Evolutionary conservation across 1,284 basidiomycete species (phyloP), one percentile per base, ranked within the genome.

Genomic region (Meira nashicola): DNA sequence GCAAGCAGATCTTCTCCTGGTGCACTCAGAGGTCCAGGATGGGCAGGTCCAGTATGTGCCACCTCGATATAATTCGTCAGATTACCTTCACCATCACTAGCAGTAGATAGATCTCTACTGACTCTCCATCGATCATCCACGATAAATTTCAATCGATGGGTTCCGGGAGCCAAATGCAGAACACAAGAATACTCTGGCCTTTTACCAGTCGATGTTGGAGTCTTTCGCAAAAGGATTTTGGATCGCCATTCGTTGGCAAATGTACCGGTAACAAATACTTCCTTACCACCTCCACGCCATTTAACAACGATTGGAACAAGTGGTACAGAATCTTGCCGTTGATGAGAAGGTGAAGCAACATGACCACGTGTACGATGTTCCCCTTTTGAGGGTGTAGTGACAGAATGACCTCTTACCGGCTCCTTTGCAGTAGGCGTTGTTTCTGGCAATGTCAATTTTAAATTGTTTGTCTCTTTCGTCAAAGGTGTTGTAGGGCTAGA

Each of bases 71-170:
- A 97, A 81, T 98, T 98, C 66, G 95, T 92, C 55, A 98, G 82
- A 38, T 89, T 89, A 37, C 95, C 94, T 73, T 95, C 90, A 70
- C 92, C 90, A 77, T 97, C 93, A 37, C 92, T 91, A 0, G 93
- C 91, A 1, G 90, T 89, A 8, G 92, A 89, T 21, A 95, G 84
- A 66, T 92, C 87, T 66, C 83, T 82, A 11, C 83, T 83, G 57
- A 84, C 84, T 60, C 87, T 86, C 87, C 89, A 92, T 54, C 87
- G 85, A 60, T 90, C 89, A 79, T 98, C 95, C 61, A 98, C 91
- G 67, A 97, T 86, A 82, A 97, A 98, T 67, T 93, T 92, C 76
- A 97, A 84, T 62, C 94, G 89, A 77, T 98, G 93, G 1, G 92
- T 93, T 21, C 94, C 95, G 0, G 93, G 92, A 12, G 87, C 85